Evolutionary conservation across 2,329 filamentous ascomycete genomes (phyloP).

Genomic region (Trichoderma brevicompactum): DNA sequence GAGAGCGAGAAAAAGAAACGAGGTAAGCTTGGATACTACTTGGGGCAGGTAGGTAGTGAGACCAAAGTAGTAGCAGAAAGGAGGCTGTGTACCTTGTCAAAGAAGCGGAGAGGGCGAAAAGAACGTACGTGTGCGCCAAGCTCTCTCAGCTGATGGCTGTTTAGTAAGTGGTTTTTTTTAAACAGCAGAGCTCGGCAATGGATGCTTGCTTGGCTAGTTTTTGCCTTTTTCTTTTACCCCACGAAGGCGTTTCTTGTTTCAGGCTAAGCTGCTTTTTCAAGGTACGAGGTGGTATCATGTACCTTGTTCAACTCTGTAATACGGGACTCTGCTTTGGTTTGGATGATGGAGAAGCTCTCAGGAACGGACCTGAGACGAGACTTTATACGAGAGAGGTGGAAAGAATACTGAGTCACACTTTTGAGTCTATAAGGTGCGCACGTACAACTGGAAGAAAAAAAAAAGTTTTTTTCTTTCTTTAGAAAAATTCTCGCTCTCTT

Average conservation of each 20-base stretch:
- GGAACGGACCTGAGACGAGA: too few species aligned
- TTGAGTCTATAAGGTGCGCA: too few species aligned
- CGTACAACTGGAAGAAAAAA: too few species aligned
- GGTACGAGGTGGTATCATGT: not conserved
- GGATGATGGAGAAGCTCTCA: too few species aligned
- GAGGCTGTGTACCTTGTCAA: not conserved
- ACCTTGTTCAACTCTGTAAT: not conserved
- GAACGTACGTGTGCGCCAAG: slow-evolving; percentile 12
- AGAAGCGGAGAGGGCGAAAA: slow-evolving; percentile 9
- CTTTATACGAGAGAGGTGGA: too few species aligned
- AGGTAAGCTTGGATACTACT: not conserved
- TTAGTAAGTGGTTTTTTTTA: not conserved
- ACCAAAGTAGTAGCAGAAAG: too few species aligned
- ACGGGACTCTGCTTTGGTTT: too few species aligned
- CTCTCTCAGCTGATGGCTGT: not conserved
- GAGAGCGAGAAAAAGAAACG: not conserved
- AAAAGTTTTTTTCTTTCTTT: too few species aligned
- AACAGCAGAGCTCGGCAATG: not conserved
- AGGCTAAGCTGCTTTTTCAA: not conserved
- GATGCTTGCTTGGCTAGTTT: not conserved
- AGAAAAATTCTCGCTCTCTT: too few species aligned
- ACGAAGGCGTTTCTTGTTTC: not conserved
- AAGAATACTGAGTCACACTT: too few species aligned
- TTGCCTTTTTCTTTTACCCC: not conserved
- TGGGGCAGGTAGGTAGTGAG: too few species aligned